A percentile compares a stretch with the other conserved stretches of the same genome.
Conservation (phyloP, 2,329 filamentous ascomycete genomes). For the Cytospora chrysosperma region DNA sequence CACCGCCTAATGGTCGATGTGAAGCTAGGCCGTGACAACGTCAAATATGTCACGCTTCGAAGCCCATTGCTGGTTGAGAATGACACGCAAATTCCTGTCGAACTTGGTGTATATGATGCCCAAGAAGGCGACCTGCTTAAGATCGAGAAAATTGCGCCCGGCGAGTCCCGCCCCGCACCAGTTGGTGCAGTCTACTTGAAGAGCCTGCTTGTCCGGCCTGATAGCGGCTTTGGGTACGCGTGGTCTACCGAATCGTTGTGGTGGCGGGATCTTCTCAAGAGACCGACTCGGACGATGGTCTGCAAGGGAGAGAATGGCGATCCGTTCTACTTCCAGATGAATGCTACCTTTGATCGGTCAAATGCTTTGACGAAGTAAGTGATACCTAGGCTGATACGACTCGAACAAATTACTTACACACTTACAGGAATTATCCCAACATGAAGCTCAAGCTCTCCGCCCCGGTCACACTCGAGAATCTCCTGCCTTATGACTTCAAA, state of each 20-base stretch:
- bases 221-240: slow-evolving; percentile 93
- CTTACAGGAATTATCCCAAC: slow-evolving; percentile 76
- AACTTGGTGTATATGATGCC: slow-evolving; percentile 85
- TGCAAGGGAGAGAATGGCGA: slow-evolving; percentile 85
- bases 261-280: slow-evolving; percentile 87
- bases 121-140: slow-evolving; percentile 88
- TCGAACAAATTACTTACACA: slow-evolving; percentile 33
- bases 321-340: slow-evolving; percentile 95
- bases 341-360: slow-evolving; percentile 78
- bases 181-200: slow-evolving; percentile 92
- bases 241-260: slow-evolving; percentile 90
- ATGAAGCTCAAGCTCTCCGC: slow-evolving; percentile 92
- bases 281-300: slow-evolving; percentile 81
- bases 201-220: slow-evolving; percentile 81
- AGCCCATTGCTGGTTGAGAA: slow-evolving; percentile 93
- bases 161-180: slow-evolving; percentile 83
- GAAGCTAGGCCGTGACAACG: slow-evolving; percentile 85
- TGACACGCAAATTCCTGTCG: slow-evolving; percentile 92
- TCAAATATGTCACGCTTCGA: slow-evolving; percentile 95
- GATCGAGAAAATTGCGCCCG: slow-evolving; percentile 95
- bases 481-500: slow-evolving; percentile 97
- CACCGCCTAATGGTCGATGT: slow-evolving; percentile 93
- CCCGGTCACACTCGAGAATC: slow-evolving; percentile 89
- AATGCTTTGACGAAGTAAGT: slow-evolving; percentile 75
- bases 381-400: background rate